phyloP scores from a whole-genome alignment of 306 rosid species.

The Rosa lucieae region DNA sequence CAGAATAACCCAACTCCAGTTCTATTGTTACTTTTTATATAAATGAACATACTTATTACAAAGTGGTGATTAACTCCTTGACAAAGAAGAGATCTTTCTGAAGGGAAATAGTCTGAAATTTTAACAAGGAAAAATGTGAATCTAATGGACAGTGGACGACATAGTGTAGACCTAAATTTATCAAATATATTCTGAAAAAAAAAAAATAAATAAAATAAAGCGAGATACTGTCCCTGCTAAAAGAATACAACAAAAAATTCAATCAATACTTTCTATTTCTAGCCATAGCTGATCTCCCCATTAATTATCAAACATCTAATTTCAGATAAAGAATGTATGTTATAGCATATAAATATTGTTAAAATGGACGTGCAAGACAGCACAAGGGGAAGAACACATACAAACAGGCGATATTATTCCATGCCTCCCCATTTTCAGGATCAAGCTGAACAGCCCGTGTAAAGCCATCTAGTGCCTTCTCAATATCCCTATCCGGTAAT shows the following conservation, averaged over 20 bases:
- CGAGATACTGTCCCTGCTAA: too few species aligned
- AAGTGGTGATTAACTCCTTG: too few species aligned
- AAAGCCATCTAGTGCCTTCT: constrained; percentile 92
- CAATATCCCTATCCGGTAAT: constrained; percentile 80
- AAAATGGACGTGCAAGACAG: neutral
- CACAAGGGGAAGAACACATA: constrained; percentile 40
- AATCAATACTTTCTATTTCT: neutral
- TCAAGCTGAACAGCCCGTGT: constrained; percentile 96
- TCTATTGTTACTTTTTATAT: too few species aligned
- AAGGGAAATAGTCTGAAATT: neutral
- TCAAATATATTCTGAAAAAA: neutral
- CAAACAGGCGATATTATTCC: constrained; percentile 99
- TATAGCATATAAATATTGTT: neutral
- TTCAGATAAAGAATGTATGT: neutral
- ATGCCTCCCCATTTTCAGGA: constrained; percentile 99
- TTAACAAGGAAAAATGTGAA: neutral
- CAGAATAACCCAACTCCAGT: too few species aligned
- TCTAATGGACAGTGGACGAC: neutral
- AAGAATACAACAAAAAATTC: neutral
- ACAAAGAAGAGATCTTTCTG: neutral
- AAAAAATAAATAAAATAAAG: too few species aligned
- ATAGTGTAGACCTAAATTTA: neutral
- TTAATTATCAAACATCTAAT: neutral
- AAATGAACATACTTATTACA: too few species aligned
- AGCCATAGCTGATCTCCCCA: neutral